phyloP scores from a whole-genome alignment of 2,329 filamentous ascomycete species.

The Incumbomyces lentus region DNA sequence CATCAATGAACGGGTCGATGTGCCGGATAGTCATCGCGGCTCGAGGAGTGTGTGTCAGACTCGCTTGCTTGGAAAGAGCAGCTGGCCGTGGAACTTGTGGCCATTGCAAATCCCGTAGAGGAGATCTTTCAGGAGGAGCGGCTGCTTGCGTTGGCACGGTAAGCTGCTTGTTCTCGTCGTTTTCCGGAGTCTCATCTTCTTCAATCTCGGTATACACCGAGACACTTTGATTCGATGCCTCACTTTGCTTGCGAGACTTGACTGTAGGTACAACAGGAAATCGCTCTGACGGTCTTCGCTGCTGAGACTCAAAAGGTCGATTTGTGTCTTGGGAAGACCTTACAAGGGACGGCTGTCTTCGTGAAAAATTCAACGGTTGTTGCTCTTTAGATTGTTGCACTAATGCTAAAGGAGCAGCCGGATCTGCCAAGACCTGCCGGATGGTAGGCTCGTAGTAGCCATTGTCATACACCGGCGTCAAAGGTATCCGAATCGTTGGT shows the following conservation, averaged over 20 bases:
- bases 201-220: conserved; percentile 6
- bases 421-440: neutral
- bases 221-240: neutral
- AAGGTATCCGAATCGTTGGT: conserved; percentile 9
- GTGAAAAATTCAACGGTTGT: conserved; percentile 3
- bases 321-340: conserved; percentile 2
- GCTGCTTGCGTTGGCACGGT: neutral
- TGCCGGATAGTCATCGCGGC: conserved; percentile 1
- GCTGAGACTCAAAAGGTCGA: neutral
- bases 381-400: neutral
- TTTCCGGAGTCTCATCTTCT: conserved; percentile 5
- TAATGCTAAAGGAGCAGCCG: neutral
- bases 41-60: neutral
- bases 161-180: conserved; percentile 5
- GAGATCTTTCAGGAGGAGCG: neutral
- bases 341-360: neutral
- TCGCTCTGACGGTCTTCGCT: neutral
- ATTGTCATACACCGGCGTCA: conserved; percentile 22
- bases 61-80: conserved; percentile 1
- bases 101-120: conserved; percentile 6
- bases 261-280: neutral
- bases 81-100: conserved; percentile 4
- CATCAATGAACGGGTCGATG: neutral
- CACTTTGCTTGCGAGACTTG: neutral
- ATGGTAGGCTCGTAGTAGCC: conserved; percentile 10